A percentile compares a stretch with the other conserved stretches of the same genome.
Conservation (phyloP, 768 basidiomycete genomes). For the Tulasnella sp. region DNA sequence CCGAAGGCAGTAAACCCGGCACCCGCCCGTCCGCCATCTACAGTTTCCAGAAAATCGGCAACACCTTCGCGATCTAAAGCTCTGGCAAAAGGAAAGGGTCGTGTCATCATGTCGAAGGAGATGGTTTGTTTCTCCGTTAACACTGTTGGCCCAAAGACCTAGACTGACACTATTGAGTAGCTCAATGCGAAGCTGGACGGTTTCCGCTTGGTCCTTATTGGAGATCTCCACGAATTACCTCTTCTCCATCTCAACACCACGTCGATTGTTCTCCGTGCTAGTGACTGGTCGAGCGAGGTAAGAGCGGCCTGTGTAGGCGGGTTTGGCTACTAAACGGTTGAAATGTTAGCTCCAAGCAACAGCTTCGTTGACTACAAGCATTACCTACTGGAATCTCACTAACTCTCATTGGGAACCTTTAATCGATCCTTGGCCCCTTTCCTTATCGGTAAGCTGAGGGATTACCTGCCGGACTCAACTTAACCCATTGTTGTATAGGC, state of each 20-base stretch:
- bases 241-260: conserved; percentile 83
- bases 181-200: conserved; percentile 82
- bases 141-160: conserved; percentile 10
- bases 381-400: conserved; percentile 93
- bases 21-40: not conserved
- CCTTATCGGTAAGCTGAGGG: conserved; percentile 47
- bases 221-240: conserved; percentile 91
- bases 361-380: conserved; percentile 68
- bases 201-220: conserved; percentile 86
- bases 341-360: conserved; percentile 65
- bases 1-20: not conserved
- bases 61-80: not conserved
- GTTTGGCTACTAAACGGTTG: not conserved
- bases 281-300: conserved; percentile 93
- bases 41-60: not conserved
- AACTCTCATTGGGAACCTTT: conserved; percentile 99
- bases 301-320: conserved; percentile 22
- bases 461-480: not conserved
- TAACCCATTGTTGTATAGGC: conserved; percentile 36
- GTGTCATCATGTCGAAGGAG: conserved; percentile 64
- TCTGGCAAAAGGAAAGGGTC: conserved; percentile 18
- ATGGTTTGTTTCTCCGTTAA: conserved; percentile 44
- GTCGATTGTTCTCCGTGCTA: conserved; percentile 70
- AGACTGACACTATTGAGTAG: conserved; percentile 35
- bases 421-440: conserved; percentile 93